These are phyloP conservation scores for Colletotrichum navitas DNA, from an alignment of 2,329 filamentous ascomycete species.

Conservation along the genomic window DNA sequence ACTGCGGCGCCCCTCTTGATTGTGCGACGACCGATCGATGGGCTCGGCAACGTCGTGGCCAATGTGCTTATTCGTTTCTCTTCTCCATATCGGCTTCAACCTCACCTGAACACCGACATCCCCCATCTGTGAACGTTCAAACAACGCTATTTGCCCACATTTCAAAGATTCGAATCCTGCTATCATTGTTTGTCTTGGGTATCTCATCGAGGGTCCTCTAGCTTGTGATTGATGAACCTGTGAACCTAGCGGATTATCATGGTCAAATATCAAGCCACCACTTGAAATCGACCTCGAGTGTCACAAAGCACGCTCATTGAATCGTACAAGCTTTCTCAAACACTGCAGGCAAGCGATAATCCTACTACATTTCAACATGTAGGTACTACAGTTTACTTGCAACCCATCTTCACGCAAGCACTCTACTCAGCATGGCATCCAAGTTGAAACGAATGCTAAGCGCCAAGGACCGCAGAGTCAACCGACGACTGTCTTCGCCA, in stretches of 20 bases:
- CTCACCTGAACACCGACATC: slow-evolving; percentile 1
- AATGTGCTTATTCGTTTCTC: slow-evolving; percentile 9
- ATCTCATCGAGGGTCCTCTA: neutral
- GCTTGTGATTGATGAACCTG: slow-evolving; percentile 9
- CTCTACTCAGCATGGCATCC: slow-evolving; percentile 16
- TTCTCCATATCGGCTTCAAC: slow-evolving; percentile 8
- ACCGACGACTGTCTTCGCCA: slow-evolving; percentile 4
- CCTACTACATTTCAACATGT: neutral
- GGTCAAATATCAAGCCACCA: slow-evolving; percentile 33
- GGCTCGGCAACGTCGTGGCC: slow-evolving; percentile 11
- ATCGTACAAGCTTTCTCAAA: slow-evolving; percentile 6
- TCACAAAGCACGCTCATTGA: slow-evolving; percentile 21
- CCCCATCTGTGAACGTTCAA: neutral
- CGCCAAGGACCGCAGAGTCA: slow-evolving; percentile 10
- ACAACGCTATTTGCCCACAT: neutral
- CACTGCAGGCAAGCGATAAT: neutral
- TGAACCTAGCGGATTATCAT: slow-evolving; percentile 16
- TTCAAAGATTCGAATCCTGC: neutral
- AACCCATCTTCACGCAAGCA: neutral
- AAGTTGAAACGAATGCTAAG: slow-evolving; percentile 31
- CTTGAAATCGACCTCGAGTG: slow-evolving; percentile 27
- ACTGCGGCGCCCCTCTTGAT: slow-evolving; percentile 27
- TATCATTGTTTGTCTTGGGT: neutral
- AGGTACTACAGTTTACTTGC: slow-evolving; percentile 19
- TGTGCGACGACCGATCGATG: slow-evolving; percentile 26